Evolutionary conservation across 1,284 basidiomycete genomes (phyloP), one percentile per base, ranked within the genome.

Genomic region (Chalciporus sp.): DNA sequence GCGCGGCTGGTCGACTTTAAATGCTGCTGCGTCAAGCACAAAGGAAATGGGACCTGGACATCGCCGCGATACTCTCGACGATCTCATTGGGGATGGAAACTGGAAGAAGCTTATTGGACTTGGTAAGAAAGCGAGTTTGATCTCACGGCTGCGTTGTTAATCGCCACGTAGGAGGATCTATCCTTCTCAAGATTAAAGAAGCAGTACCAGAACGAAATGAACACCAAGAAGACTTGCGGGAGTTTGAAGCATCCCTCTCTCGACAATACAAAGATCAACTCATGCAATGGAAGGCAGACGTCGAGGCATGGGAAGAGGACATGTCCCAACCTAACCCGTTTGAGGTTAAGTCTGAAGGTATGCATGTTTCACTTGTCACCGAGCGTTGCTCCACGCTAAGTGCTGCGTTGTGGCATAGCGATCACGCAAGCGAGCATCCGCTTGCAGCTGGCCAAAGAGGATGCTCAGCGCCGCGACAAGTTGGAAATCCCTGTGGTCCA

Each of bases 21-120:
- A 59, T 27, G 16, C 47, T 1, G 42, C 31, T 2, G 53, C 58
- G 29, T 55, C 58, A 0, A 59, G 53, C 20, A 58, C 52, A 0
- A 50, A 58, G 20, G 56, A 59, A 19, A 59, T 59, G 58, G 58
- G 58, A 0, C 58, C 56, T 2, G 42, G 58, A 0, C 27, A 40
- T 8, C 26, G 37, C 0, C 29, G 31, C 0, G 58, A 59, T 23
- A 55, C 40, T 1, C 11, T 58, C 0, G 47, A 58, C 29, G 51
- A 56, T 23, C 9, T 46, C 6, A 40, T 58, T 10, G 26, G 53
- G 0, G 26, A 58, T 19, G 8, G 23, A 2, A 58, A 58, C 19
- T 58, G 48, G 54, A 47, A 51, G 12, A 58, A 58, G 14, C 0
- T 49, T 6, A 23, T 43, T 8, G 37, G 28, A 1, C 10, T 53